Percentiles rank a stretch among this genome's conserved stretches.
Conservation (phyloP, 2,329 filamentous ascomycete genomes). For the Pestalotiopsis sp. region DNA sequence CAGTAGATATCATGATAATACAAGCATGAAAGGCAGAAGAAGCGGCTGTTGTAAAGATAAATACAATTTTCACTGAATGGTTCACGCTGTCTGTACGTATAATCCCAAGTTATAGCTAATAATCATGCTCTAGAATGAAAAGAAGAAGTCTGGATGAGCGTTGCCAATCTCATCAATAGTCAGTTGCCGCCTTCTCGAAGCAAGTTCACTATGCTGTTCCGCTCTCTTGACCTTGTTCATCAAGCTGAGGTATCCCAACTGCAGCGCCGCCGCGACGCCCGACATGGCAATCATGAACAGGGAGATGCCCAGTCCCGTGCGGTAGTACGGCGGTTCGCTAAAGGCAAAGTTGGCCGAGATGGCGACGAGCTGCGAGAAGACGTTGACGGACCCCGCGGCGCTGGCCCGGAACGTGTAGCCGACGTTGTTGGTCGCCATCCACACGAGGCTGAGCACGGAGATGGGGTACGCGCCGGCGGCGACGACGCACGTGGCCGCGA, state of each 20-base stretch:
- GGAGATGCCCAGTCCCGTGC: slow-evolving; percentile 10
- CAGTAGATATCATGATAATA: slow-evolving; percentile 2
- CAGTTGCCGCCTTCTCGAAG: neutral
- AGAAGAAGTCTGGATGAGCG: slow-evolving; percentile 17
- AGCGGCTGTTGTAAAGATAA: neutral
- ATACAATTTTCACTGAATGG: neutral
- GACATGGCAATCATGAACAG: slow-evolving; percentile 13
- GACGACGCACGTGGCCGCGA: slow-evolving; percentile 25
- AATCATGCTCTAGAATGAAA: neutral
- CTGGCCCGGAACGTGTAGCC: slow-evolving; percentile 24
- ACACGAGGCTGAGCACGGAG: slow-evolving; percentile 24
- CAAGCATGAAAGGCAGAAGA: neutral
- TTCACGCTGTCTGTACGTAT: neutral
- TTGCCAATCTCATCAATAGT: slow-evolving; percentile 17
- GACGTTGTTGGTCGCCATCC: slow-evolving; percentile 27
- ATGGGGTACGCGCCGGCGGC: slow-evolving; percentile 24
- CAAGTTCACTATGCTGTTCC: slow-evolving; percentile 7
- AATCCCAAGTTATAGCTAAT: neutral
- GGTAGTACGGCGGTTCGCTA: slow-evolving; percentile 14
- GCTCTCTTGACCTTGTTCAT: slow-evolving; percentile 14
- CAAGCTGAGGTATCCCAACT: neutral
- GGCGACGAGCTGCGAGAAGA: slow-evolving; percentile 20
- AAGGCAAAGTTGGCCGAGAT: slow-evolving; percentile 12
- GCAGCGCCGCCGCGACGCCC: slow-evolving; percentile 9
- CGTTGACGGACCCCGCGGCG: slow-evolving; percentile 16